These are phyloP conservation scores for Hygrocybe punicea DNA, from an alignment of 768 basidiomycete genomes.

Conservation along the genomic window DNA sequence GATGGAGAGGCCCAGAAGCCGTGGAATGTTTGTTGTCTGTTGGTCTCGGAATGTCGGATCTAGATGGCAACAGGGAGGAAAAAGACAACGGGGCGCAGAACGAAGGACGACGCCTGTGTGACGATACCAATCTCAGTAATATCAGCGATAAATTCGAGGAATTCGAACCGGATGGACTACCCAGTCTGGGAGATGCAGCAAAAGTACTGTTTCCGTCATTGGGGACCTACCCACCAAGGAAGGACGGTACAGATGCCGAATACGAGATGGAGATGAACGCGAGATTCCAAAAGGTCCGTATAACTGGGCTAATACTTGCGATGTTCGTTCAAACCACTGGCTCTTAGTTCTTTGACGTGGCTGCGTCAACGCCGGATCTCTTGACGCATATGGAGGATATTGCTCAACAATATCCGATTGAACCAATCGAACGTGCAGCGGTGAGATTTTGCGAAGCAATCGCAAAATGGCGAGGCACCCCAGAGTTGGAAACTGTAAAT, in stretches of 20 bases:
- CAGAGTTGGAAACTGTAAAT: conserved; percentile 74
- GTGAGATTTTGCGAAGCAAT: conserved; percentile 80
- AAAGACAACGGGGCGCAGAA: conserved; percentile 11
- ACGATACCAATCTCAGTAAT: conserved; percentile 34
- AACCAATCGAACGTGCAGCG: conserved; percentile 75
- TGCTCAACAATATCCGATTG: conserved; percentile 76
- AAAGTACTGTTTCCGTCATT: conserved; percentile 66
- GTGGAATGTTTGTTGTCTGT: conserved; percentile 70
- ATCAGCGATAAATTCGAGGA: conserved; percentile 43
- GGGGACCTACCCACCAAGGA: conserved; percentile 29
- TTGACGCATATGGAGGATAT: conserved; percentile 77
- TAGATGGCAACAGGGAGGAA: conserved; percentile 14
- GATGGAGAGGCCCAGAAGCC: conserved; percentile 72
- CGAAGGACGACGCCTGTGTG: conserved; percentile 4
- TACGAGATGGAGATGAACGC: conserved; percentile 74
- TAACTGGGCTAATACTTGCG: background rate
- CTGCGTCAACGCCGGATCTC: conserved; percentile 65
- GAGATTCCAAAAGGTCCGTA: conserved; percentile 60
- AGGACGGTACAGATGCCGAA: conserved; percentile 61
- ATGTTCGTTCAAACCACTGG: background rate
- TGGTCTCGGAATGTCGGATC: conserved; percentile 51
- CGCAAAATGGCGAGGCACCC: conserved; percentile 78
- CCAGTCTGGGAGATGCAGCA: conserved; percentile 60
- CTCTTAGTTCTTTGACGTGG: conserved; percentile 72
- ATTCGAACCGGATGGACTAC: conserved; percentile 76